These are phyloP conservation scores for Pseudognaphalium luteoalbum DNA, from an alignment of 129 eudicot genomes.

Conservation along the genomic window DNA sequence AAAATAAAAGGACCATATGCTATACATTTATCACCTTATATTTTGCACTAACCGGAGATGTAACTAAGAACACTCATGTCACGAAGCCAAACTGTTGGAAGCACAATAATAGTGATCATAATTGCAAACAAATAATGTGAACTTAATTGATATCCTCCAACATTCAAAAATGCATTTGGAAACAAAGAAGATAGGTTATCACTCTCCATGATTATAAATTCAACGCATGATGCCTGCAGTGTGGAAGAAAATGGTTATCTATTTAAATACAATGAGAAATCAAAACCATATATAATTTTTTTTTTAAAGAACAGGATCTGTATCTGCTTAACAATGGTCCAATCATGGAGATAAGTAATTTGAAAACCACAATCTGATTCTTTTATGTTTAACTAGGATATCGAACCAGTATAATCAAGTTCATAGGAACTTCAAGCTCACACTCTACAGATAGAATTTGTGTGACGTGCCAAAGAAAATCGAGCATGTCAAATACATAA, in stretches of 20 bases:
- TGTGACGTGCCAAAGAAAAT: neutral
- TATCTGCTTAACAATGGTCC: neutral
- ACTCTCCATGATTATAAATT: constrained; percentile 81
- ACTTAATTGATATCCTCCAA: constrained; percentile 45
- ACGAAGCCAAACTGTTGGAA: constrained; percentile 83
- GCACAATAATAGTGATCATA: constrained; percentile 56
- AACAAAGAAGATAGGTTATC: constrained; percentile 80
- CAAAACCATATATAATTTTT: neutral
- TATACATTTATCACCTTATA: neutral
- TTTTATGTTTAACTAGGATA: no score
- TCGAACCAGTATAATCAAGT: no score
- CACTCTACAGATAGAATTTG: neutral
- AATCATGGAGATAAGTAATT: no score
- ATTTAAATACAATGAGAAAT: constrained; percentile 4
- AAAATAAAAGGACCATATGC: neutral
- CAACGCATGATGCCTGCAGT: constrained; percentile 81
- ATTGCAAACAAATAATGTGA: constrained; percentile 66
- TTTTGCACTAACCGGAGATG: constrained; percentile 59
- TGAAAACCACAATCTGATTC: no score
- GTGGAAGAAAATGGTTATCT: constrained; percentile 11
- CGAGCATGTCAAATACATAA: neutral
- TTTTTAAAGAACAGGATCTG: neutral
- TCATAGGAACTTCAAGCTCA: no score
- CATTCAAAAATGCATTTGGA: constrained; percentile 61
- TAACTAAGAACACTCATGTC: constrained; percentile 82